These are phyloP conservation scores for Macrophomina tecta DNA, from an alignment of 2,329 filamentous ascomycete genomes.

Conservation along the genomic window DNA sequence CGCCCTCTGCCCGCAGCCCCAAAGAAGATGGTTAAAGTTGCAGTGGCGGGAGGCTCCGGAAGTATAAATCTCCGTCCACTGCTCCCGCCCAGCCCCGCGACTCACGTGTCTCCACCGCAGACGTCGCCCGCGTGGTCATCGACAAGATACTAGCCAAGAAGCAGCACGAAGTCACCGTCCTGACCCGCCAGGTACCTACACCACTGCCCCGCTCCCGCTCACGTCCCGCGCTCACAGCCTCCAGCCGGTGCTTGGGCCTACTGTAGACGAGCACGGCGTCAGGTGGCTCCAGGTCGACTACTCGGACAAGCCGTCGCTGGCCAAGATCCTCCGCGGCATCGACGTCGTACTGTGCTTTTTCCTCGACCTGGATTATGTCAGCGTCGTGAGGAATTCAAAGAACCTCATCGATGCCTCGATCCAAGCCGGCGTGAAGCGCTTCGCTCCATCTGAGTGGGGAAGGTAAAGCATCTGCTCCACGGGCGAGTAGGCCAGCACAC, in stretches of 20 bases:
- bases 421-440: slow-evolving; percentile 41
- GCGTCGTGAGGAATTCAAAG: slow-evolving; percentile 36
- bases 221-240: slow-evolving; percentile 28
- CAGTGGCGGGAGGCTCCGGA: slow-evolving; percentile 45
- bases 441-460: slow-evolving; percentile 44
- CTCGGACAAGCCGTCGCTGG: slow-evolving; percentile 46
- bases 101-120: slow-evolving; percentile 41
- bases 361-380: slow-evolving; percentile 35
- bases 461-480: slow-evolving; percentile 34
- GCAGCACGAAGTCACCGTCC: slow-evolving; percentile 60
- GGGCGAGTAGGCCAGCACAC: neutral
- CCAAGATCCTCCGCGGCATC: slow-evolving; percentile 50
- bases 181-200: slow-evolving; percentile 54
- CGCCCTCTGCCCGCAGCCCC: neutral
- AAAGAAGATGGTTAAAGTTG: slow-evolving; percentile 38
- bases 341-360: slow-evolving; percentile 63
- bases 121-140: slow-evolving; percentile 60
- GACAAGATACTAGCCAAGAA: slow-evolving; percentile 55
- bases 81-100: neutral
- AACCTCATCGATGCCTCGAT: slow-evolving; percentile 50
- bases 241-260: slow-evolving; percentile 31
- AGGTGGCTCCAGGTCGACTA: slow-evolving; percentile 56
- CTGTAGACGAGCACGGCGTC: slow-evolving; percentile 39
- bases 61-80: neutral
- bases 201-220: neutral